phyloP scores from a whole-genome alignment of 140 eudicot species.

The Flaveria floridana region DNA sequence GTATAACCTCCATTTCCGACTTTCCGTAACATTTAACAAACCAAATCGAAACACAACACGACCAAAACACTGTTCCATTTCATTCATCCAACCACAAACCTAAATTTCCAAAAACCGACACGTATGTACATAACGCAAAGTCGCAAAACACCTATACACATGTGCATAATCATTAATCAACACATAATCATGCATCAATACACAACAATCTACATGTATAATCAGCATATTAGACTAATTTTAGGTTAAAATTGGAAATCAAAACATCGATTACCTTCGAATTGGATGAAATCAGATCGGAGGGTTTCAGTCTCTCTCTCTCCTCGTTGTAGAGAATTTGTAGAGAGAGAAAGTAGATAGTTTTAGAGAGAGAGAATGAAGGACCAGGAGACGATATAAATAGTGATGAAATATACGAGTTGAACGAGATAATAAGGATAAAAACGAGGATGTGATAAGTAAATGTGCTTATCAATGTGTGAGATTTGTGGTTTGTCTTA shows the following conservation, averaged over 20 bases:
- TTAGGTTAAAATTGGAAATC: slow-evolving; percentile 22
- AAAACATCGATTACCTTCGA: slow-evolving; percentile 31
- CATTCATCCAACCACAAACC: slow-evolving; percentile 23
- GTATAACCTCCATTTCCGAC: slow-evolving; percentile 10
- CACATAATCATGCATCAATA: slow-evolving; percentile 13
- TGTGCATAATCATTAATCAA: background rate
- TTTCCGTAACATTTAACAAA: background rate
- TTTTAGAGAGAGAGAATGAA: slow-evolving; percentile 28
- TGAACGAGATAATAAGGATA: too few relatives aligned
- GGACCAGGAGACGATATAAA: slow-evolving; percentile 36
- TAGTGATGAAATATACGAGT: slow-evolving; percentile 26
- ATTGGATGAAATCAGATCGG: slow-evolving; percentile 34
- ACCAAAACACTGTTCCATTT: slow-evolving; percentile 4
- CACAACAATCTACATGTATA: slow-evolving; percentile 15
- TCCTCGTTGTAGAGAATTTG: slow-evolving; percentile 24
- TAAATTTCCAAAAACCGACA: slow-evolving; percentile 29
- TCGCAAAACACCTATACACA: background rate
- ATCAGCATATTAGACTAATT: slow-evolving; percentile 14
- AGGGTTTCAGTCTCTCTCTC: slow-evolving; percentile 35
- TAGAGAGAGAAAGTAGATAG: slow-evolving; percentile 35
- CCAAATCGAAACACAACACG: too few relatives aligned
- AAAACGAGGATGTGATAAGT: too few relatives aligned
- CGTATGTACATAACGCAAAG: background rate
- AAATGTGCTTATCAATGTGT: too few relatives aligned
- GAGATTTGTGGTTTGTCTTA: too few relatives aligned